phyloP scores from a whole-genome alignment of 495 filamentous ascomycete species.

The Talaromyces proteolyticus region DNA sequence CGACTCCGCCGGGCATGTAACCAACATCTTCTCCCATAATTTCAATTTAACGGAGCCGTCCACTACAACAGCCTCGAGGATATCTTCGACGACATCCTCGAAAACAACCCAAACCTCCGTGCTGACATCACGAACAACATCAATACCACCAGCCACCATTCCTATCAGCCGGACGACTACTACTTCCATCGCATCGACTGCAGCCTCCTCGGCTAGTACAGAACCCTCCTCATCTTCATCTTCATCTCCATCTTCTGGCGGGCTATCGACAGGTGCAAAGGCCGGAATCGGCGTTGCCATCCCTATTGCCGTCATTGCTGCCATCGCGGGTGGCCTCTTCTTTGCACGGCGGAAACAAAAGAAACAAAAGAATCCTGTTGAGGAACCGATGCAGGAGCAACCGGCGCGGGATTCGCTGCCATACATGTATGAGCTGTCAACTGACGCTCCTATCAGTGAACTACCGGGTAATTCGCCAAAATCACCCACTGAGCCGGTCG shows the following conservation, averaged over 20 bases:
- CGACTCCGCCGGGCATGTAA: not conserved
- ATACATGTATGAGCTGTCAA: not conserved
- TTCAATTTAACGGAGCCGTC: not conserved
- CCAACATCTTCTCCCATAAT: not conserved
- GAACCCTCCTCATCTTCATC: not conserved
- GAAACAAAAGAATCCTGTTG: not conserved
- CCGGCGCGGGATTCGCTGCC: not conserved
- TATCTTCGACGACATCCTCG: no score
- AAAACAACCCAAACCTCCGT: not conserved
- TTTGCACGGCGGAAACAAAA: not conserved
- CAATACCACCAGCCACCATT: not conserved
- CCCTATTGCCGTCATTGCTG: not conserved
- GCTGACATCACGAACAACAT: not conserved
- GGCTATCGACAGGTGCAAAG: not conserved
- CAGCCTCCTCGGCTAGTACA: not conserved
- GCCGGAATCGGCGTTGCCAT: not conserved
- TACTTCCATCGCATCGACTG: not conserved
- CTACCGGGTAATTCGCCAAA: not conserved
- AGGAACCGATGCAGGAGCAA: not conserved
- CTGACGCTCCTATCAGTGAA: not conserved
- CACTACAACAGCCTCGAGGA: not conserved
- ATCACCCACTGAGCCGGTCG: not conserved
- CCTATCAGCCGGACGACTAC: not conserved
- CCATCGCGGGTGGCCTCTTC: not conserved
- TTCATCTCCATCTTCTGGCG: not conserved